Conservation (phyloP, 805 yeast species). For the Candida nanaspora region DNA sequence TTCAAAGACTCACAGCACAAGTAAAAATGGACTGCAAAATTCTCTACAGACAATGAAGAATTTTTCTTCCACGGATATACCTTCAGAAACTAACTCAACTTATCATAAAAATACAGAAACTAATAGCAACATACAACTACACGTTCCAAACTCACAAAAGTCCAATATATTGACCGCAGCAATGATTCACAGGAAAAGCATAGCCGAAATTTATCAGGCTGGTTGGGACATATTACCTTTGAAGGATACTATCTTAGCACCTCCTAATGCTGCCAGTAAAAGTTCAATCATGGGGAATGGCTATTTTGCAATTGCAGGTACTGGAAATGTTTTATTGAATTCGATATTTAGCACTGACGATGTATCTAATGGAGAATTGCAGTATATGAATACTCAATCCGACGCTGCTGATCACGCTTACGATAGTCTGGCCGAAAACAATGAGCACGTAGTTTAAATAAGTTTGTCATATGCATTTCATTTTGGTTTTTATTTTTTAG, state of each 20-base stretch:
- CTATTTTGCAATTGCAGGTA: conserved; percentile 16
- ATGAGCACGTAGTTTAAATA: no score
- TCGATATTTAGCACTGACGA: background rate
- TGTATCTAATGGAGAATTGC: background rate
- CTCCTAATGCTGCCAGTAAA: conserved; percentile 1
- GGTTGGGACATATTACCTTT: conserved; percentile 8
- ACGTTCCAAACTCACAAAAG: background rate
- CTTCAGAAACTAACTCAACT: background rate
- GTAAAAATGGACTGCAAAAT: no score
- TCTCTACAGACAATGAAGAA: background rate
- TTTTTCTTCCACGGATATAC: background rate
- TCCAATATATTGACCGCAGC: no score
- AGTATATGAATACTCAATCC: background rate
- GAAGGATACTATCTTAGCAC: background rate
- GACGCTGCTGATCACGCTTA: no score
- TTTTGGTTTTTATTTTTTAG: no score
- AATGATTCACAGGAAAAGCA: conserved; percentile 8
- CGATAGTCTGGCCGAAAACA: no score
- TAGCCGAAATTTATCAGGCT: conserved; percentile 6
- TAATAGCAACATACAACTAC: background rate
- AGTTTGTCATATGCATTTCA: background rate
- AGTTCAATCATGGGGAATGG: conserved; percentile 11
- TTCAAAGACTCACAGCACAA: no score
- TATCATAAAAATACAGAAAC: no score
- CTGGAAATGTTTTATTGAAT: conserved; percentile 10